These are phyloP conservation scores for Pseudonectria buxi DNA, from an alignment of 2,329 filamentous ascomycete species.

Conservation along the genomic window DNA sequence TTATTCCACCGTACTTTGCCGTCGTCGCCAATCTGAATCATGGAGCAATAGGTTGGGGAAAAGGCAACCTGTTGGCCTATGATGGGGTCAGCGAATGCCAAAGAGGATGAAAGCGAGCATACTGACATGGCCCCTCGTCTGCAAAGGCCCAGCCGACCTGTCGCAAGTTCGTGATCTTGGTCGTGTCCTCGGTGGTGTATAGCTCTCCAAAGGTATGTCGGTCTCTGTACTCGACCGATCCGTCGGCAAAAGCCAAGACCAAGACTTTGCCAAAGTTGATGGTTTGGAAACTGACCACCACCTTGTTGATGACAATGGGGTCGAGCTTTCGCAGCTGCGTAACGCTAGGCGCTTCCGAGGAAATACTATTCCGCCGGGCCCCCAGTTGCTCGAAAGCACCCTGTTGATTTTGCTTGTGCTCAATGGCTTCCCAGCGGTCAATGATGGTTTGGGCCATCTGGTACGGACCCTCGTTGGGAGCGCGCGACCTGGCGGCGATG, in stretches of 20 bases:
- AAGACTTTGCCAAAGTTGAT: constrained; percentile 66
- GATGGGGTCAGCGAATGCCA: constrained; percentile 9
- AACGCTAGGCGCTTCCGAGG: constrained; percentile 25
- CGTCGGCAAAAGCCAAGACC: constrained; percentile 70
- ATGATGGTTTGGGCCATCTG: constrained; percentile 67
- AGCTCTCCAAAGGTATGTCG: constrained; percentile 65
- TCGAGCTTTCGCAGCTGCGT: constrained; percentile 55
- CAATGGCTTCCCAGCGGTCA: constrained; percentile 75
- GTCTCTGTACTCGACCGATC: constrained; percentile 74
- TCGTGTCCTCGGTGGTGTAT: constrained; percentile 55
- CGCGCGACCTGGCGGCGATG: constrained; percentile 64
- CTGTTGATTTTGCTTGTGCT: constrained; percentile 61
- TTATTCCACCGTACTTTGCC: constrained; percentile 53
- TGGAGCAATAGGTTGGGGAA: constrained; percentile 54
- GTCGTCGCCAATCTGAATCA: constrained; percentile 52
- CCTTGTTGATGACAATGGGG: constrained; percentile 63
- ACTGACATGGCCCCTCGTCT: constrained; percentile 57
- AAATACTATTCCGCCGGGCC: constrained; percentile 49
- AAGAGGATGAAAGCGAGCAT: neutral
- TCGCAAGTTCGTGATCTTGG: constrained; percentile 61
- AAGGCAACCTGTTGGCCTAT: constrained; percentile 53
- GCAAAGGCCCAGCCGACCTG: constrained; percentile 73
- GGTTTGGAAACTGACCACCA: constrained; percentile 60
- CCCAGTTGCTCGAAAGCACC: constrained; percentile 71
- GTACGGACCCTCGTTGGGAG: constrained; percentile 46